Conservation (phyloP, 306 rosid genomes). For the Macrotyloma uniflorum region DNA sequence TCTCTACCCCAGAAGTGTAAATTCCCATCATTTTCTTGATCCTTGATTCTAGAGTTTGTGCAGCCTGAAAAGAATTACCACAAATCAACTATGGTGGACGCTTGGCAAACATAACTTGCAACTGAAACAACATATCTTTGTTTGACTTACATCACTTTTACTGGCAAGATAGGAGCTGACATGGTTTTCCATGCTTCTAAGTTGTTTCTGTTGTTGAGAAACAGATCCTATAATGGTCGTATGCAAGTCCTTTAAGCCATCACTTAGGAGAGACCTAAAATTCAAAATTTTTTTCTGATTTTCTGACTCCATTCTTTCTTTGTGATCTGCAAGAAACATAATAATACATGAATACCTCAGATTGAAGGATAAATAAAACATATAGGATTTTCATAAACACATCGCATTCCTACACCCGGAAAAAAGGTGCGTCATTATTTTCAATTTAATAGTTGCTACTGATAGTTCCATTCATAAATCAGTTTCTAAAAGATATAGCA, state of each 20-base stretch:
- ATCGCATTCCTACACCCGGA: background rate
- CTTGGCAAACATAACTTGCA: slow-evolving; percentile 2
- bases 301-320: slow-evolving; percentile 72
- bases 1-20: slow-evolving; percentile 65
- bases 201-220: slow-evolving; percentile 76
- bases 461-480: background rate
- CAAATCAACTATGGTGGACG: slow-evolving; percentile 26
- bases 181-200: slow-evolving; percentile 79
- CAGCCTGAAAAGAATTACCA: slow-evolving; percentile 56
- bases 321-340: slow-evolving; percentile 55
- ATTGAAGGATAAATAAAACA: slow-evolving; percentile 22
- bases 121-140: slow-evolving; percentile 11
- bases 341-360: background rate
- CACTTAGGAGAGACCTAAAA: slow-evolving; percentile 76
- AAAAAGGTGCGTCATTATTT: background rate
- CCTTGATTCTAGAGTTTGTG: slow-evolving; percentile 69
- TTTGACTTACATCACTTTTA: slow-evolving; percentile 77
- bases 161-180: slow-evolving; percentile 58
- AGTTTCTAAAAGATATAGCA: background rate
- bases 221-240: slow-evolving; percentile 65
- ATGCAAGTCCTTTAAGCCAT: slow-evolving; percentile 69
- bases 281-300: slow-evolving; percentile 62
- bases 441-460: background rate
- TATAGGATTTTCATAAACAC: background rate
- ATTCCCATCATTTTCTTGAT: slow-evolving; percentile 69